Evolutionary conservation across 805 yeast species (phyloP).

Genomic region (Lachancea fermentati): DNA sequence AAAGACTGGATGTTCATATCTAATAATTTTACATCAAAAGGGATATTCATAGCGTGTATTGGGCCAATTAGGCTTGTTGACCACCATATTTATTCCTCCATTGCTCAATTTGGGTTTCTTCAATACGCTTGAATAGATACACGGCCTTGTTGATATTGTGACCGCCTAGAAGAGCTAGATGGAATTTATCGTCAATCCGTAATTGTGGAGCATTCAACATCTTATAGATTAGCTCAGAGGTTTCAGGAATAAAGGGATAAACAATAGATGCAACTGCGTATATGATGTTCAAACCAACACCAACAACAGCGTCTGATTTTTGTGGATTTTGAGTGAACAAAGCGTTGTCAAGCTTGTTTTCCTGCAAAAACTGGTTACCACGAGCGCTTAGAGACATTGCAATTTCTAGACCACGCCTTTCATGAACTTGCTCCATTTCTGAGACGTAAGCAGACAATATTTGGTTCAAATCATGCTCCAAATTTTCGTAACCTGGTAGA

Average conservation of each 20-base stretch:
- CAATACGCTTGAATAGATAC: conserved; percentile 88
- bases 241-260: conserved; percentile 87
- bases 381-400: conserved; percentile 90
- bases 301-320: conserved; percentile 86
- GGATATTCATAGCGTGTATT: neutral
- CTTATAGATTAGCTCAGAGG: conserved; percentile 59
- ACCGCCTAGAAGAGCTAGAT: conserved; percentile 62
- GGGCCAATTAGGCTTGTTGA: conserved; percentile 37
- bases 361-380: conserved; percentile 95
- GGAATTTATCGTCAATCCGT: conserved; percentile 70
- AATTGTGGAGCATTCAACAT: conserved; percentile 81
- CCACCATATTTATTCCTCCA: conserved; percentile 91
- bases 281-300: conserved; percentile 81
- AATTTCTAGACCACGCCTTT: conserved; percentile 83
- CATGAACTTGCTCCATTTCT: conserved; percentile 71
- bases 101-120: conserved; percentile 76
- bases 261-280: conserved; percentile 80
- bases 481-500: conserved; percentile 42
- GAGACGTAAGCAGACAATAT: conserved; percentile 57
- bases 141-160: conserved; percentile 89
- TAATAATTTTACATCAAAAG: neutral
- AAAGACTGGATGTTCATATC: neutral
- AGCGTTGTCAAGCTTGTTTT: conserved; percentile 87
- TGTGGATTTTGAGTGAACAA: conserved; percentile 70
- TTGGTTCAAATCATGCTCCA: conserved; percentile 53